phyloP scores from a whole-genome alignment of 148 eudicot genomes.

The Chenopodium suecicum region DNA sequence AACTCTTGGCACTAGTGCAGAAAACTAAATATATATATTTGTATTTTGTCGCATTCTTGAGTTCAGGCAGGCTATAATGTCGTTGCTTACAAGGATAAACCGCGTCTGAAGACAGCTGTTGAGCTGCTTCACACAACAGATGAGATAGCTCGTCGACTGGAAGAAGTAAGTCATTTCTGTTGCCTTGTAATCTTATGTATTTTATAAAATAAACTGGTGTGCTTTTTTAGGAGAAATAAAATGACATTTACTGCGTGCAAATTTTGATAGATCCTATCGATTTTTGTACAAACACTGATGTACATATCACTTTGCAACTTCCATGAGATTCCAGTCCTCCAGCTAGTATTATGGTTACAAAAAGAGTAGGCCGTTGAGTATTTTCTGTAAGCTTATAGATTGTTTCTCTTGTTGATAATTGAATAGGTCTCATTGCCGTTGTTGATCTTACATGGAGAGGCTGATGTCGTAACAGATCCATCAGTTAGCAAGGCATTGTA shows the following conservation, averaged over 20 bases:
- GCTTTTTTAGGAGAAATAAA: too few relatives aligned
- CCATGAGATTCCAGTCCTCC: too few relatives aligned
- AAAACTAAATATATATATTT: not conserved
- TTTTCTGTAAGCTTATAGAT: not conserved
- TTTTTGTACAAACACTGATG: too few relatives aligned
- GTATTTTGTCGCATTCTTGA: not conserved
- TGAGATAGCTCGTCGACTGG: conserved; percentile 62
- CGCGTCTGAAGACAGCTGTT: conserved; percentile 77
- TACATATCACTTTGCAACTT: too few relatives aligned
- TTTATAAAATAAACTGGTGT: too few relatives aligned
- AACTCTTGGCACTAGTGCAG: not conserved
- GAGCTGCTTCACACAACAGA: conserved; percentile 75
- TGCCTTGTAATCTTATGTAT: not conserved
- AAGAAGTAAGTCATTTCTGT: conserved; percentile 49
- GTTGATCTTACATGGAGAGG: conserved; percentile 86
- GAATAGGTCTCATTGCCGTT: conserved; percentile 77
- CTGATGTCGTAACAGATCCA: conserved; percentile 87
- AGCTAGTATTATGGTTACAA: too few relatives aligned
- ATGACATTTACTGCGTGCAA: too few relatives aligned
- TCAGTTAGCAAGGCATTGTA: conserved; percentile 80
- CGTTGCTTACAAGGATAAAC: conserved; percentile 72
- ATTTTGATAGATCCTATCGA: too few relatives aligned
- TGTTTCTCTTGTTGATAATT: not conserved
- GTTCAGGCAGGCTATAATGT: conserved; percentile 72
- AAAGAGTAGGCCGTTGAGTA: not conserved